These are phyloP conservation scores for Actinomucor elegans DNA, from an alignment of 371 early-diverging fungal genomes.

Conservation along the genomic window DNA sequence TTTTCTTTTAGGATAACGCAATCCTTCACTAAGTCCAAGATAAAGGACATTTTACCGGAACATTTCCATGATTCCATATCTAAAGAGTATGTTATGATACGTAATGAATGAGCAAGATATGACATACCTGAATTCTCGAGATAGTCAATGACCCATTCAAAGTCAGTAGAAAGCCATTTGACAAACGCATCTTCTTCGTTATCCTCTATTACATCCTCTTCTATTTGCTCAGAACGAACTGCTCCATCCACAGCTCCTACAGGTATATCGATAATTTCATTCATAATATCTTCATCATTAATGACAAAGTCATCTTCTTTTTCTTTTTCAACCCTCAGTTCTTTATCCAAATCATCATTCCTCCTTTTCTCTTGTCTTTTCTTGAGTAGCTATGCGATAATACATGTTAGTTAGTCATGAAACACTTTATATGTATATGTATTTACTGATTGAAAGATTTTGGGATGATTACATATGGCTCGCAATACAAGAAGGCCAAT, in stretches of 20 bases:
- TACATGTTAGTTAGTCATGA: neutral
- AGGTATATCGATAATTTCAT: neutral
- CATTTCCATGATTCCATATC: constrained; percentile 21
- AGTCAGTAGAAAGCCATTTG: neutral
- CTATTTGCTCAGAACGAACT: neutral
- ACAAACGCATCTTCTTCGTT: constrained; percentile 4
- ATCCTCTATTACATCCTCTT: constrained; percentile 1
- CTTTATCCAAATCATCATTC: constrained; percentile 4
- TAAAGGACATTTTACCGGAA: constrained; percentile 29
- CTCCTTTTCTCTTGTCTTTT: constrained; percentile 4
- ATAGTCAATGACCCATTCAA: neutral
- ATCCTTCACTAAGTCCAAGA: constrained; percentile 20
- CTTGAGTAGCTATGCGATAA: constrained; percentile 6
- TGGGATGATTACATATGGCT: constrained; percentile 74
- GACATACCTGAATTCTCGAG: constrained; percentile 10
- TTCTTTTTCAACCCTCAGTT: neutral
- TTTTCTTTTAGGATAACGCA: constrained; percentile 59
- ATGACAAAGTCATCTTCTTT: neutral
- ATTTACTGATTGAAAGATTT: constrained; percentile 49
- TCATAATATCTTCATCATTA: neutral
- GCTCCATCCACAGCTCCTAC: neutral
- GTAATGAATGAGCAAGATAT: neutral
- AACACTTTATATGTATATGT: neutral
- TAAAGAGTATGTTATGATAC: neutral
- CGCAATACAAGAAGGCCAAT: constrained; percentile 29